A percentile compares a stretch with the other conserved stretches of the same genome.
Evolutionary conservation across 2,329 filamentous ascomycete genomes (phyloP).

Genomic region (Teratosphaeria epicoccoides): DNA sequence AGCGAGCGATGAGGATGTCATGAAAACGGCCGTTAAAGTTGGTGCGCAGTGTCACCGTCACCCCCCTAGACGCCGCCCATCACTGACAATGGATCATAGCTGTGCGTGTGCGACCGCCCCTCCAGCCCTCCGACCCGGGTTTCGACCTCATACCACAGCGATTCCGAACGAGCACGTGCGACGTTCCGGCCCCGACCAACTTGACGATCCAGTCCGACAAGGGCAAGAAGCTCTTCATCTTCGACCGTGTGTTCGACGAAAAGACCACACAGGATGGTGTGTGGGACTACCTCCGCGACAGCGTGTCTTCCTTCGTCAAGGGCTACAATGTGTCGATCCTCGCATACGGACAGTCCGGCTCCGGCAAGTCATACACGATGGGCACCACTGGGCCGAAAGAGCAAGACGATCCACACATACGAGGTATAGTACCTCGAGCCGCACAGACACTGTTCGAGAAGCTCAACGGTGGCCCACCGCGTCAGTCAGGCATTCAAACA

Average conservation of each 20-base stretch:
- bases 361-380: slow-evolving; percentile 98
- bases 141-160: slow-evolving; percentile 92
- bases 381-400: slow-evolving; percentile 81
- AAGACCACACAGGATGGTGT: slow-evolving; percentile 77
- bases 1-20: slow-evolving; percentile 79
- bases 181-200: slow-evolving; percentile 75
- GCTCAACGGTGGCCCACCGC: slow-evolving; percentile 58
- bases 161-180: slow-evolving; percentile 86
- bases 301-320: slow-evolving; percentile 78
- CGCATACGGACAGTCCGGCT: slow-evolving; percentile 93
- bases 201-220: slow-evolving; percentile 72
- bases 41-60: slow-evolving; percentile 51
- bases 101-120: slow-evolving; percentile 12
- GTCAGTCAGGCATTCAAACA: slow-evolving; percentile 59
- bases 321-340: slow-evolving; percentile 98
- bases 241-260: slow-evolving; percentile 85
- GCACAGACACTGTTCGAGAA: slow-evolving; percentile 80
- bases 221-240: slow-evolving; percentile 88
- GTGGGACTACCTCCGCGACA: slow-evolving; percentile 89
- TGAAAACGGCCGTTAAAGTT: slow-evolving; percentile 87
- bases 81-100: slow-evolving; percentile 5
- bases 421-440: slow-evolving; percentile 91
- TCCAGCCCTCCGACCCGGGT: slow-evolving; percentile 63
- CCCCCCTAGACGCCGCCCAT: background rate
- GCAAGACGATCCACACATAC: slow-evolving; percentile 20